Percentiles rank a stretch among this genome's conserved stretches.
Evolutionary conservation across 2,329 filamentous ascomycete genomes (phyloP).

Genomic region (Trichophyton mentagrophytes): DNA sequence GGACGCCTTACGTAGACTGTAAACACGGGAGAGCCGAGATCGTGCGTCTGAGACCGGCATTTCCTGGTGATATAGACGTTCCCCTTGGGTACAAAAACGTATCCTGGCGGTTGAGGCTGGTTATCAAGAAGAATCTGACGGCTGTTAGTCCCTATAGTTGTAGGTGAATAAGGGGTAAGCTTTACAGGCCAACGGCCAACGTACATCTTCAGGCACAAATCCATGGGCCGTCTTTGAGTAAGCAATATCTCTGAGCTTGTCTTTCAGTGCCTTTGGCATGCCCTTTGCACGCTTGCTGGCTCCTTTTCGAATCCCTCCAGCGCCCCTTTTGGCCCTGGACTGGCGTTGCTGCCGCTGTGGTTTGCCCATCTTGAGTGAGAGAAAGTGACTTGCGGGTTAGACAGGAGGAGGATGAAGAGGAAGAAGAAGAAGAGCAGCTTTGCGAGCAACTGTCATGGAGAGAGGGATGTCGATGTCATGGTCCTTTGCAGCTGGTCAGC

Average conservation of each 20-base stretch:
- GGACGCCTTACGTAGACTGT: constrained; percentile 25
- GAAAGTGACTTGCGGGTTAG: neutral
- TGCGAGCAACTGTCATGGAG: no score
- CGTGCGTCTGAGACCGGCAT: constrained; percentile 28
- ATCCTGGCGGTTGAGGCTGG: constrained; percentile 20
- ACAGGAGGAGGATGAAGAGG: neutral
- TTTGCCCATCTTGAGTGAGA: neutral
- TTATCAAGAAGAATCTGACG: constrained; percentile 22
- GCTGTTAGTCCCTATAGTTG: neutral
- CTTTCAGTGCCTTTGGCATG: neutral
- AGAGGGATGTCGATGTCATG: neutral
- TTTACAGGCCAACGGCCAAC: neutral
- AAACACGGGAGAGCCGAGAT: constrained; percentile 22
- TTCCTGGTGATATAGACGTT: constrained; percentile 33
- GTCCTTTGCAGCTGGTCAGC: neutral
- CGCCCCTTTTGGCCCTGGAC: neutral
- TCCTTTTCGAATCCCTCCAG: neutral
- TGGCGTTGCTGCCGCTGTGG: neutral
- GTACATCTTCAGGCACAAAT: neutral
- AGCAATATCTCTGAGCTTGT: neutral
- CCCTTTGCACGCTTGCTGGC: neutral
- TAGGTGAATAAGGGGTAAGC: neutral
- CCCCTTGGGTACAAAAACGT: constrained; percentile 32
- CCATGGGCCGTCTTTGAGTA: neutral
- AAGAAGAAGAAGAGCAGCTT: neutral